A percentile compares a stretch with the other conserved stretches of the same genome.
Evolutionary conservation across 2,329 filamentous ascomycete species (phyloP).

Genomic region (Neoascochyta sp.): DNA sequence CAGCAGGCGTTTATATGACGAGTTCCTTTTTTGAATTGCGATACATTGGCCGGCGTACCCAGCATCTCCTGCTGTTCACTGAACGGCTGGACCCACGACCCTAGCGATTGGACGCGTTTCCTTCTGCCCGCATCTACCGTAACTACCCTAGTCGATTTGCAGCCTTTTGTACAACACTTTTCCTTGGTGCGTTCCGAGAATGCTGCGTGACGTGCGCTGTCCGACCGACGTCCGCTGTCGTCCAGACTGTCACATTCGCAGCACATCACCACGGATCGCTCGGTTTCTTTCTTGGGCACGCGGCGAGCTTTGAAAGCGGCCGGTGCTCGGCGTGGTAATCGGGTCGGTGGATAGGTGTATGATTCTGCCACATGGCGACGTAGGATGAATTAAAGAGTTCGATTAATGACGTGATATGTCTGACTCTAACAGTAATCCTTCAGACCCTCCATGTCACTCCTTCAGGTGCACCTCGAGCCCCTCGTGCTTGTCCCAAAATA

Average conservation of each 20-base stretch:
- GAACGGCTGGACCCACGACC: no score
- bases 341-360: conserved; percentile 8
- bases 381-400: conserved; percentile 27
- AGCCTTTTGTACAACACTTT: conserved; percentile 11
- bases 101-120: no score
- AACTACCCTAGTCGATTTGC: no score
- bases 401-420: no score
- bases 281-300: conserved; percentile 8
- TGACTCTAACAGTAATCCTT: no score
- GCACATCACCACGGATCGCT: background rate
- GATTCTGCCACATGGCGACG: conserved; percentile 13
- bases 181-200: no score
- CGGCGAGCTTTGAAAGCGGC: conserved; percentile 20
- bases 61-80: no score
- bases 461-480: conserved; percentile 42
- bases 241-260: conserved; percentile 4
- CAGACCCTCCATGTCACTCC: conserved; percentile 7
- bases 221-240: conserved; percentile 2
- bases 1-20: no score
- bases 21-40: conserved; percentile 10
- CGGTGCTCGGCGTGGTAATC: conserved; percentile 9
- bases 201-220: no score
- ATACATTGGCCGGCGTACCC: conserved; percentile 11
- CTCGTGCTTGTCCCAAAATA: conserved; percentile 41
- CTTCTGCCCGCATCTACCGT: no score